These are phyloP conservation scores for Xylaria telfairii DNA, from an alignment of 495 filamentous ascomycete genomes.

Conservation along the genomic window DNA sequence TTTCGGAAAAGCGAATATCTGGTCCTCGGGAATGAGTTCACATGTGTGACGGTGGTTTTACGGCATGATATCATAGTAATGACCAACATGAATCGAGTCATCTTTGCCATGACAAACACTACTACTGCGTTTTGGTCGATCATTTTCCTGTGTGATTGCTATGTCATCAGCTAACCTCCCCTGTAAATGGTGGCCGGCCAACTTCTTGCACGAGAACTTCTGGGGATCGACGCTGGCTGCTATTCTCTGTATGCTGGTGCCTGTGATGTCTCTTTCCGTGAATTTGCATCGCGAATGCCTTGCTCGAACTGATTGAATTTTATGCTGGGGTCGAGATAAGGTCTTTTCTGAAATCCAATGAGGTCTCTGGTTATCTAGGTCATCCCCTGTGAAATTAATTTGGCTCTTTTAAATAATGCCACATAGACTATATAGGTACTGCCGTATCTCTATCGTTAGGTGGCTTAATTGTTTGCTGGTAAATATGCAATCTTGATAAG, in stretches of 20 bases:
- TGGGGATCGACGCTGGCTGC: not conserved
- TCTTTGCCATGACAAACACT: conserved; percentile 31
- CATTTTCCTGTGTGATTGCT: not conserved
- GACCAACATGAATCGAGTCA: conserved; percentile 42
- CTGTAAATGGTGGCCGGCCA: not conserved
- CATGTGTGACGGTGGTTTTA: conserved; percentile 39
- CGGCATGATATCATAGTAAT: conserved; percentile 42
- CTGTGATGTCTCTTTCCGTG: too few species aligned
- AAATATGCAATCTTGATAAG: too few species aligned
- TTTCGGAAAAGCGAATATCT: conserved; percentile 34
- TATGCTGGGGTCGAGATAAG: not conserved
- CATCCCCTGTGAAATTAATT: not conserved
- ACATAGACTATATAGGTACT: too few species aligned
- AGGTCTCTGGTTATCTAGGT: not conserved
- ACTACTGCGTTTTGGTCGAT: not conserved
- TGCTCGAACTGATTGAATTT: not conserved
- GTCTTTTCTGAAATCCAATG: not conserved
- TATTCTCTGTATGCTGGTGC: not conserved
- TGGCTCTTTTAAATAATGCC: not conserved
- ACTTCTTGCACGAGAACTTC: not conserved
- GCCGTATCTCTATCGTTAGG: not conserved
- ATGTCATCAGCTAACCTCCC: not conserved
- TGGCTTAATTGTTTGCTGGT: not conserved
- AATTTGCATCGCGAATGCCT: not conserved
- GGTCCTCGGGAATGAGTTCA: conserved; percentile 41